Evolutionary conservation across 805 yeast genomes (phyloP).

Genomic region (Crinitomyces ghanaensis): DNA sequence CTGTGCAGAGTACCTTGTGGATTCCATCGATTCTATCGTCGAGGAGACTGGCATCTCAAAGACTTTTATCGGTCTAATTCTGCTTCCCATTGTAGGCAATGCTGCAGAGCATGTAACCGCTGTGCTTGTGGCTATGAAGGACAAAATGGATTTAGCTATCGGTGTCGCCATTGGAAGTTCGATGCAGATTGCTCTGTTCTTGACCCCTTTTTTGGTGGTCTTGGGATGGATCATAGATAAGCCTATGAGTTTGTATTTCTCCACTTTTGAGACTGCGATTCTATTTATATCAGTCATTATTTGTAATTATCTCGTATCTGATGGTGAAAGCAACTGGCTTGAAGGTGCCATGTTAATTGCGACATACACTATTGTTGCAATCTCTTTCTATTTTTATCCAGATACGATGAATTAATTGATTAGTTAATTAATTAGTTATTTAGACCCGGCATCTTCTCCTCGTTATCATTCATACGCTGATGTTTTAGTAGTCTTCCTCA

Average conservation of each 20-base stretch:
- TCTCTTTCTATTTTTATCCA: slow-evolving; percentile 86
- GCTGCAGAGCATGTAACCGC: slow-evolving; percentile 99
- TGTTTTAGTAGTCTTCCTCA: no score
- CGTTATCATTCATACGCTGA: no score
- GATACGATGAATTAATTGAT: no score
- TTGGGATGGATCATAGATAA: slow-evolving; percentile 87
- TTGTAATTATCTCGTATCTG: slow-evolving; percentile 75
- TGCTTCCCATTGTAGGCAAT: slow-evolving; percentile 94
- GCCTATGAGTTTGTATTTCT: slow-evolving; percentile 87
- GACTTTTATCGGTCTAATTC: slow-evolving; percentile 87
- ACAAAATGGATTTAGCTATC: slow-evolving; percentile 94
- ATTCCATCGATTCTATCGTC: slow-evolving; percentile 85
- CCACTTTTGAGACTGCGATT: slow-evolving; percentile 88
- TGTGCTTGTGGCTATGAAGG: slow-evolving; percentile 84
- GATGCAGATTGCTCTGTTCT: slow-evolving; percentile 87
- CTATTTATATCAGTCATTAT: slow-evolving; percentile 82
- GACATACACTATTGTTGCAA: slow-evolving; percentile 75
- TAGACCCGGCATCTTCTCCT: no score
- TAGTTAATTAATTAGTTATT: no score
- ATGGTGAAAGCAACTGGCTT: slow-evolving; percentile 94
- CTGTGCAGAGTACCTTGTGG: slow-evolving; percentile 90
- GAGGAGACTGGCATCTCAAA: slow-evolving; percentile 76
- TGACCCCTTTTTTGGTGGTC: slow-evolving; percentile 89
- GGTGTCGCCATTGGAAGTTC: slow-evolving; percentile 97
- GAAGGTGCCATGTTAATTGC: slow-evolving; percentile 91